A percentile compares a stretch with the other conserved stretches of the same genome.
These are phyloP conservation scores for Diaporthe sp. DNA, from an alignment of 2,329 filamentous ascomycete species.

Conservation along the genomic window DNA sequence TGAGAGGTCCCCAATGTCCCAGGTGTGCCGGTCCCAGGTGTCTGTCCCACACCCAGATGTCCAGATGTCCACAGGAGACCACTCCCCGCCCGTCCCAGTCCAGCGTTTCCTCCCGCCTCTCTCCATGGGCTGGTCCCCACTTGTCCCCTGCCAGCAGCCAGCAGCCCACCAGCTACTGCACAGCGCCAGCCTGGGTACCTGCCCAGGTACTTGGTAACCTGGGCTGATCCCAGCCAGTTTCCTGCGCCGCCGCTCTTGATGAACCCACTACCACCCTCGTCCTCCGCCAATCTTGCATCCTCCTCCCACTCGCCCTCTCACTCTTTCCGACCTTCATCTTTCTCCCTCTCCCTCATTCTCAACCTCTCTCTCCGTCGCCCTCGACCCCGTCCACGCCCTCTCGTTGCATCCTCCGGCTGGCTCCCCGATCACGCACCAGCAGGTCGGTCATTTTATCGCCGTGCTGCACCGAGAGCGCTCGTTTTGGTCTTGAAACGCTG, in stretches of 20 bases:
- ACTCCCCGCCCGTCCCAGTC: slow-evolving; percentile 17
- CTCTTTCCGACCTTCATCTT: slow-evolving; percentile 8
- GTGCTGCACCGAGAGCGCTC: slow-evolving; percentile 2
- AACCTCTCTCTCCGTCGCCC: background rate
- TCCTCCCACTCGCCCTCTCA: slow-evolving; percentile 18
- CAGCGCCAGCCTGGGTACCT: background rate
- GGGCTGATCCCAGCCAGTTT: slow-evolving; percentile 33
- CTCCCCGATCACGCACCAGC: background rate
- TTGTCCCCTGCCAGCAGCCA: slow-evolving; percentile 9
- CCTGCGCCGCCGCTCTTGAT: slow-evolving; percentile 28
- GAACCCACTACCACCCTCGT: slow-evolving; percentile 34
- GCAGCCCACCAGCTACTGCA: background rate
- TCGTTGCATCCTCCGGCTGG: slow-evolving; percentile 7
- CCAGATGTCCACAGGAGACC: background rate
- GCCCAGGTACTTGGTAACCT: slow-evolving; percentile 16
- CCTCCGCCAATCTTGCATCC: slow-evolving; percentile 31
- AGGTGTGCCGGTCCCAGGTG: slow-evolving; percentile 22
- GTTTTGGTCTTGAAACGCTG: slow-evolving; percentile 26
- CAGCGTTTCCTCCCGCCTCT: slow-evolving; percentile 16
- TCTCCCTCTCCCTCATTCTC: background rate
- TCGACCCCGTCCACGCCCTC: slow-evolving; percentile 15
- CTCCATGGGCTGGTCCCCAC: slow-evolving; percentile 11
- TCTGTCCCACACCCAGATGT: slow-evolving; percentile 7
- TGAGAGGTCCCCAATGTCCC: slow-evolving; percentile 34
- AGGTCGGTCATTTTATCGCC: background rate